phyloP scores from a whole-genome alignment of 306 rosid genomes.

The Rosa rugosa region DNA sequence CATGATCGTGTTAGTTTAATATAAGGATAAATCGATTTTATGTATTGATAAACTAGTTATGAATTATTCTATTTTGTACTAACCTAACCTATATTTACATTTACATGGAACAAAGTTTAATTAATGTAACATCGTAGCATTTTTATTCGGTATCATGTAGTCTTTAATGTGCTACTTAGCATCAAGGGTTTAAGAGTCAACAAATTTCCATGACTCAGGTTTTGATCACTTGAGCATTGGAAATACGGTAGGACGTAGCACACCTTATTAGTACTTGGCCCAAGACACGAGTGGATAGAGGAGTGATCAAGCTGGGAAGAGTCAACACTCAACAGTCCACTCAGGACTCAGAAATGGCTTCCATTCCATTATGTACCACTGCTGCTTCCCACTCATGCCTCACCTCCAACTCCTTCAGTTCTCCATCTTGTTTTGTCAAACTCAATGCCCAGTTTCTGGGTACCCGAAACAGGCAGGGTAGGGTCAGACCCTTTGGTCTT shows the following conservation, averaged over 20 bases:
- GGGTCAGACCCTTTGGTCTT: slow-evolving; percentile 34
- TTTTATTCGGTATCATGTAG: too few relatives aligned
- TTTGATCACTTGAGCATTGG: neutral
- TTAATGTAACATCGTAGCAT: too few relatives aligned
- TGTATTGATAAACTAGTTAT: too few relatives aligned
- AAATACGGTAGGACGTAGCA: neutral
- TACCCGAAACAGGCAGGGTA: slow-evolving; percentile 35
- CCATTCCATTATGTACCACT: slow-evolving; percentile 46
- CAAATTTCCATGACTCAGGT: too few relatives aligned
- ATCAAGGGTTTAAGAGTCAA: too few relatives aligned
- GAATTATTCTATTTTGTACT: too few relatives aligned
- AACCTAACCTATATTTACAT: too few relatives aligned
- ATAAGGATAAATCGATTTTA: too few relatives aligned
- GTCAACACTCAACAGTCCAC: neutral
- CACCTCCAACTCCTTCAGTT: slow-evolving; percentile 35
- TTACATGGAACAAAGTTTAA: too few relatives aligned
- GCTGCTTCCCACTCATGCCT: slow-evolving; percentile 37
- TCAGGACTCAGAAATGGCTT: slow-evolving; percentile 57
- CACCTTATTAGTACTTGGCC: slow-evolving; percentile 18
- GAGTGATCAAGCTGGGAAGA: slow-evolving; percentile 5
- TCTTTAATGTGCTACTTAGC: too few relatives aligned
- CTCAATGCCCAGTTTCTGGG: slow-evolving; percentile 52
- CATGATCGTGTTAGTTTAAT: too few relatives aligned
- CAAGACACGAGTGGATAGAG: slow-evolving; percentile 47
- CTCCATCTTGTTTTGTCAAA: slow-evolving; percentile 32